Percentiles rank a stretch among this genome's conserved stretches.
Evolutionary conservation across 306 rosid genomes (phyloP).

Genomic region (Quercus variabilis): DNA sequence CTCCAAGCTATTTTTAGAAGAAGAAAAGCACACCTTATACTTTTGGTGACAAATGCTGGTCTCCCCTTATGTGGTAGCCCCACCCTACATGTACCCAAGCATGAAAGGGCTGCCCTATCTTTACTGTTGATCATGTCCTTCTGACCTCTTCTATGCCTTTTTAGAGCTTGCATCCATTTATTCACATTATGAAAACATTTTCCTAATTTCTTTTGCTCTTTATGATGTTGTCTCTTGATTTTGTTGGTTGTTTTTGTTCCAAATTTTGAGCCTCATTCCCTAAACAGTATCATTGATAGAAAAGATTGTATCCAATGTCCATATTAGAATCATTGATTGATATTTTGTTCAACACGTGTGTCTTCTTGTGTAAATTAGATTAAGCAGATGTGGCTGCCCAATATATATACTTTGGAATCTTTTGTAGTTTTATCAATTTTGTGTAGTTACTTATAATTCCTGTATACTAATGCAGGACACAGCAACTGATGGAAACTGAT

Average conservation of each 20-base stretch:
- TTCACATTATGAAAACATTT: not conserved
- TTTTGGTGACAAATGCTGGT: not conserved
- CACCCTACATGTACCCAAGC: not conserved
- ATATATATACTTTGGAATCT: not conserved
- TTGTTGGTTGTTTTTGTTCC: not conserved
- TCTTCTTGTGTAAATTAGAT: not conserved
- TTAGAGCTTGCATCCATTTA: too few relatives aligned
- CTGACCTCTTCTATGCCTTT: too few relatives aligned
- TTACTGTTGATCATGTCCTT: not conserved
- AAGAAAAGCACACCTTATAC: not conserved
- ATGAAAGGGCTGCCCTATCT: not conserved
- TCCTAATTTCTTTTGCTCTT: not conserved
- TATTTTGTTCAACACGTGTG: not conserved
- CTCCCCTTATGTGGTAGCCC: not conserved
- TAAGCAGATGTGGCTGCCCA: not conserved
- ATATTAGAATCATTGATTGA: not conserved
- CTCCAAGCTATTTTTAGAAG: not conserved
- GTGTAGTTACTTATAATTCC: not conserved
- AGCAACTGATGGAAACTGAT: conserved; percentile 39
- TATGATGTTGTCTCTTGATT: not conserved
- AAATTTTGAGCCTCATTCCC: not conserved
- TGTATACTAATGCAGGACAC: conserved; percentile 50
- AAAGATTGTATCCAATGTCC: not conserved
- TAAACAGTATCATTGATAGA: not conserved
- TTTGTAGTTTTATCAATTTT: not conserved